Conservation (phyloP, 352 stramenopile species). For the Phytophthora lateralis region DNA sequence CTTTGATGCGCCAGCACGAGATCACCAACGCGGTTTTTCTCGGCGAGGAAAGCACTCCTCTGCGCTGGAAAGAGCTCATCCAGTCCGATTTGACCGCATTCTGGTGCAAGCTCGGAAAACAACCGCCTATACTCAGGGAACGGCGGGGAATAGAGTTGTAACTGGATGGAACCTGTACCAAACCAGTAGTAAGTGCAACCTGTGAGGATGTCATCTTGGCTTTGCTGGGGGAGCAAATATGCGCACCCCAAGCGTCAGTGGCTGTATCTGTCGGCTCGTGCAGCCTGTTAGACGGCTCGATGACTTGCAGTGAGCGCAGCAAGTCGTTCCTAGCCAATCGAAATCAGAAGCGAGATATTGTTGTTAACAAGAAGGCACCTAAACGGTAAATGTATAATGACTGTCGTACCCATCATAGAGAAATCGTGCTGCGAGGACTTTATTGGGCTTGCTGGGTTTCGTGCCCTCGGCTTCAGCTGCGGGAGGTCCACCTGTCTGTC, state of each 20-base stretch:
- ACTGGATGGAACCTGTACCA: constrained; percentile 60
- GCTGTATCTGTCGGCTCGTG: constrained; percentile 10
- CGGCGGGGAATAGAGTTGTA: constrained; percentile 53
- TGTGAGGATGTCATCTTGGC: not conserved
- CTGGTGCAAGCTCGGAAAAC: constrained; percentile 60
- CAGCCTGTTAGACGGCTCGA: constrained; percentile 53
- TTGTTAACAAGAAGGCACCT: not conserved
- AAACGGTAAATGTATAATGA: not conserved
- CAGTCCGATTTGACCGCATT: constrained; percentile 61
- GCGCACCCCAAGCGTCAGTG: constrained; percentile 44
- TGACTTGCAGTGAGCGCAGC: constrained; percentile 65
- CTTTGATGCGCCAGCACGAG: constrained; percentile 66
- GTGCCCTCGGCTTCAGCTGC: constrained; percentile 6
- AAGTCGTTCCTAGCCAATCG: constrained; percentile 55
- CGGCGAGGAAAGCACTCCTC: constrained; percentile 53
- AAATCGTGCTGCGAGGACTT: constrained; percentile 41
- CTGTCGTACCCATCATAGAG: constrained; percentile 65
- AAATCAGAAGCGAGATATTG: not conserved
- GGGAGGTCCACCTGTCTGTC: not conserved
- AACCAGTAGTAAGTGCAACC: not conserved
- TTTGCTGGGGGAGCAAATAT: not conserved
- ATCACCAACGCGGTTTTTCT: constrained; percentile 74
- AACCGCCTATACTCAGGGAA: constrained; percentile 47
- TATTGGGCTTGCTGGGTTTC: constrained; percentile 25
- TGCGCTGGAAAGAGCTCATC: constrained; percentile 67